Percentiles rank a stretch among this genome's conserved stretches.
Evolutionary conservation across 2,329 filamentous ascomycete genomes (phyloP).

Genomic region (Paecilomyces dactylethromorphus): DNA sequence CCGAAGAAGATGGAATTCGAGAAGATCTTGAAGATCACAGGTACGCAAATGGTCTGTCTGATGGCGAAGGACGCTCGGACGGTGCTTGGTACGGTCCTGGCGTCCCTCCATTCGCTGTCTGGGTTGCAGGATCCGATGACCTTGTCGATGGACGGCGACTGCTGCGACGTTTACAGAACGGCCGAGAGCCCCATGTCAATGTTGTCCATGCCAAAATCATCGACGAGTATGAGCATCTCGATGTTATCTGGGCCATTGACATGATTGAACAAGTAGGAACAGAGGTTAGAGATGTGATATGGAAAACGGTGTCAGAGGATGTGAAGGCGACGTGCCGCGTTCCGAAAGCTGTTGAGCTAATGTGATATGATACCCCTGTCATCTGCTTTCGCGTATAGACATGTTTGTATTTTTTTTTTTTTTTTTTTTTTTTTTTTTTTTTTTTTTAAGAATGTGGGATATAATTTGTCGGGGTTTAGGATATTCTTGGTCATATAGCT

Average conservation of each 20-base stretch:
- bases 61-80: constrained; percentile 18
- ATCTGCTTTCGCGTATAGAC: background rate
- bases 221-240: constrained; percentile 84
- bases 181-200: constrained; percentile 72
- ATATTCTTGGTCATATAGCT: background rate
- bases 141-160: constrained; percentile 76
- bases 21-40: constrained; percentile 39
- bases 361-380: background rate
- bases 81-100: constrained; percentile 76
- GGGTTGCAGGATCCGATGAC: constrained; percentile 76
- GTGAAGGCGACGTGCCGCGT: constrained; percentile 55
- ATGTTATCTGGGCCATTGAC: constrained; percentile 94
- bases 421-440: too few species aligned
- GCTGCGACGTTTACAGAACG: constrained; percentile 65
- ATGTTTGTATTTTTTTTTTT: background rate
- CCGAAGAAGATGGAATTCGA: constrained; percentile 63
- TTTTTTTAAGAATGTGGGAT: too few species aligned
- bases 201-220: constrained; percentile 79
- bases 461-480: background rate
- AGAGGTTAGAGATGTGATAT: constrained; percentile 75
- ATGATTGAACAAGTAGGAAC: constrained; percentile 72
- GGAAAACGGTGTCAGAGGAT: constrained; percentile 61
- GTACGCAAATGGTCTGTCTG: constrained; percentile 11
- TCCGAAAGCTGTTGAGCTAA: constrained; percentile 46
- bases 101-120: constrained; percentile 77